A percentile compares a stretch with the other conserved stretches of the same genome.
Conservation (phyloP, 2,329 filamentous ascomycete genomes). For the Epichloe sibirici region DNA sequence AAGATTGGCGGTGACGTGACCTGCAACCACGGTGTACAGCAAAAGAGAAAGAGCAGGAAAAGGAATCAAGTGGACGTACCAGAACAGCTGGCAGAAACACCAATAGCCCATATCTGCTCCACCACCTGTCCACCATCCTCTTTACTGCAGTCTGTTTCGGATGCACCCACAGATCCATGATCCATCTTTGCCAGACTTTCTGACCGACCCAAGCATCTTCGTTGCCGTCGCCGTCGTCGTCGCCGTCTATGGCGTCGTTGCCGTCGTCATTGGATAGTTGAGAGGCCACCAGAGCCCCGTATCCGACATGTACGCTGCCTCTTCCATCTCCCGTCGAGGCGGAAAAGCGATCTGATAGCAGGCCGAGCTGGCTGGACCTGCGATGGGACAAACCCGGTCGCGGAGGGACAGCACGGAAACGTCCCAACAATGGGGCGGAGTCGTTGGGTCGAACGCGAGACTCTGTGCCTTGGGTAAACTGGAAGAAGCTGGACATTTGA, state of each 20-base stretch:
- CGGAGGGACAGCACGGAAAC: slow-evolving; percentile 50
- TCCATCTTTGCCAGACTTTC: slow-evolving; percentile 23
- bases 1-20: neutral
- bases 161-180: slow-evolving; percentile 46
- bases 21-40: neutral
- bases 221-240: slow-evolving; percentile 11
- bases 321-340: slow-evolving; percentile 19
- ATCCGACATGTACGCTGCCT: slow-evolving; percentile 44
- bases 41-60: neutral
- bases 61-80: slow-evolving; percentile 26
- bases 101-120: slow-evolving; percentile 47
- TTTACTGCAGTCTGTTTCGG: slow-evolving; percentile 47
- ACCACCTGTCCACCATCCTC: slow-evolving; percentile 49
- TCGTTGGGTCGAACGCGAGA: slow-evolving; percentile 40
- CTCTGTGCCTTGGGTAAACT: slow-evolving; percentile 54
- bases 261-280: slow-evolving; percentile 24
- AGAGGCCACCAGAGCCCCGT: slow-evolving; percentile 39
- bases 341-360: slow-evolving; percentile 23
- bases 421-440: slow-evolving; percentile 48
- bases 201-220: slow-evolving; percentile 23
- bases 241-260: slow-evolving; percentile 16
- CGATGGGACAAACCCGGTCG: slow-evolving; percentile 19
- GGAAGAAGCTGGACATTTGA: slow-evolving; percentile 52
- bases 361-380: slow-evolving; percentile 24
- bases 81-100: slow-evolving; percentile 48